Evolutionary conservation across 2,329 filamentous ascomycete species (phyloP), one percentile per base, ranked within the genome.

Genomic region (Fusarium sp.): DNA sequence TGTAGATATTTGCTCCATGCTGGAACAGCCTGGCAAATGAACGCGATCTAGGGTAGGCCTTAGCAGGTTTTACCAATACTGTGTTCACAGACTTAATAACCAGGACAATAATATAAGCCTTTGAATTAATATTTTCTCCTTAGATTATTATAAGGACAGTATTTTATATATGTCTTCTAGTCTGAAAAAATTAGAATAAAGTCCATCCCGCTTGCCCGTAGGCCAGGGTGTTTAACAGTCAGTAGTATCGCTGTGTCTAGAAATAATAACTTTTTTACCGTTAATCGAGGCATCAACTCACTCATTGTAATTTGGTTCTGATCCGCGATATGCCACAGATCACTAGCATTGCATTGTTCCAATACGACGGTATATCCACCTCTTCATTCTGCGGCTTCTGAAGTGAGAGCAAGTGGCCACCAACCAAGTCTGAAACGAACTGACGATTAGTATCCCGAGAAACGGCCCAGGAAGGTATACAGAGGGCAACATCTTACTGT

Each of bases 241-340:
- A 34, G 32, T 0, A 34, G 8, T 17, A 34, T 17, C 0, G 32
- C 32, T 34, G 0, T 34, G 4, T 1, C 14, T 4, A 4, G 14
- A 17, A 34, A 34, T 1, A 8, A 0, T 17, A 0, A 34, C 15
- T 8, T 34, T 34, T 0, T 8, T 34, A 34, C 8, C 0, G 4
- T 0, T 17, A 4, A 8, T 15, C 17, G 8, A 17, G 32, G 32
- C 14, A 17, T 17, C 14, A 17, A 15, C 32, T 8, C 32, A 8
- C 0, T 34, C 1, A 17, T 34, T 8, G 32, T 15, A 22, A 5
- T 28, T 3, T 11, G 4, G 22, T 3, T 2, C 13, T 15, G 4
- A 8, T 10, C 7, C 8, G 3, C 6, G 0, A 20, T 5, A 24
- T 51, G 12, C 11, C 8, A 14, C 8, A 18, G 6, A 24, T 3